Conservation (phyloP, 768 basidiomycete genomes). For the Phylloporus arenicola region DNA sequence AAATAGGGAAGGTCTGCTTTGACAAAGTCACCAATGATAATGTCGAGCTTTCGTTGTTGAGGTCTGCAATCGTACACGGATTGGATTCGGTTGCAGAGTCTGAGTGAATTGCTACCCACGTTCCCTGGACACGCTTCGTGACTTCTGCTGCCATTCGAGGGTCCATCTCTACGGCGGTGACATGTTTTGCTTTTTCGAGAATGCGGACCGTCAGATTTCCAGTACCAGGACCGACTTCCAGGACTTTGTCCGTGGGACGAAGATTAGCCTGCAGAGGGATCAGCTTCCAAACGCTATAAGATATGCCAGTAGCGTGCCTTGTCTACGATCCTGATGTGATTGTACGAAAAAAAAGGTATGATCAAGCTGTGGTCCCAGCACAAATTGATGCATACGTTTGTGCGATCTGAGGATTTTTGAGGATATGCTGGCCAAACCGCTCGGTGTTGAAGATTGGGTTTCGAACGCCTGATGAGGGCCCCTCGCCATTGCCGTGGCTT, state of each 20-base stretch:
- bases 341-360: conserved; percentile 5
- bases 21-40: conserved; percentile 96
- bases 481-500: conserved; percentile 38
- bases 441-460: conserved; percentile 94
- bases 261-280: conserved; percentile 64
- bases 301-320: conserved; percentile 35
- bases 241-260: conserved; percentile 89
- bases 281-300: neutral
- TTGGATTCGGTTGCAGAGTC: neutral
- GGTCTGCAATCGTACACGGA: conserved; percentile 48
- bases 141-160: conserved; percentile 98
- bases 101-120: conserved; percentile 52
- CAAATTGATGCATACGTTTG: conserved; percentile 60
- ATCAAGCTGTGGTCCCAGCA: conserved; percentile 15
- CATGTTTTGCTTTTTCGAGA: conserved; percentile 86
- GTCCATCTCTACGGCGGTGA: conserved; percentile 95
- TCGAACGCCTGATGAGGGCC: conserved; percentile 42
- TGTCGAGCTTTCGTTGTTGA: conserved; percentile 90
- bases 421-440: conserved; percentile 94
- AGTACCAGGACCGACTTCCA: conserved; percentile 97
- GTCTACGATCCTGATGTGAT: conserved; percentile 49
- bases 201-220: conserved; percentile 95
- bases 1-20: conserved; percentile 98
- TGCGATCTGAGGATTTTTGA: conserved; percentile 88
- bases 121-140: conserved; percentile 95